These are phyloP conservation scores for Zizania palustris DNA, from an alignment of 202 grass and related monocot genomes.

Conservation along the genomic window DNA sequence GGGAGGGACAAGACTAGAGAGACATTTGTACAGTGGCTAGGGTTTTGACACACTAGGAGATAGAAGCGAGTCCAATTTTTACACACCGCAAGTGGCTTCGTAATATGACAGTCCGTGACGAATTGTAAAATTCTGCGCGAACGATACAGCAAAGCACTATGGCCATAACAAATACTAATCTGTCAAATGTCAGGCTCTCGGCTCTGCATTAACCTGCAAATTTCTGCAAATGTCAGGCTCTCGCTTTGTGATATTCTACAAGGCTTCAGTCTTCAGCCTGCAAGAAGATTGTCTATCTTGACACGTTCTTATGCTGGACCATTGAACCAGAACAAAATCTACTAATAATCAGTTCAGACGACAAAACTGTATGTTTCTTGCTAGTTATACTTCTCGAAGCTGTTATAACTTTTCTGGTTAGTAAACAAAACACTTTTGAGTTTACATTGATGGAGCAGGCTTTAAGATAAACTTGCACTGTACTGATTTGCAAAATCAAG, in stretches of 20 bases:
- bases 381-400: neutral
- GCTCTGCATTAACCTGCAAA: no score
- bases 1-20: no score
- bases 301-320: neutral
- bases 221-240: no score
- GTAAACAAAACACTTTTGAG: neutral
- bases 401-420: neutral
- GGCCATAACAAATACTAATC: no score
- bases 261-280: neutral
- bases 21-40: no score
- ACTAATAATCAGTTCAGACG: neutral
- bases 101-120: no score
- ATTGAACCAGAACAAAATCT: neutral
- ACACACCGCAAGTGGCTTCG: no score
- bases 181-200: no score
- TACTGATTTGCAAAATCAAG: conserved; percentile 34
- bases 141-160: no score
- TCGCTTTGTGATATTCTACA: neutral
- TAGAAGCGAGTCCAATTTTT: no score
- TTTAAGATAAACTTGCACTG: conserved; percentile 20
- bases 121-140: no score
- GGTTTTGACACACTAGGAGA: no score
- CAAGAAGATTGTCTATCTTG: neutral
- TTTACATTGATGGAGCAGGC: neutral
- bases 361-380: neutral